Evolutionary conservation across 352 stramenopile genomes (phyloP).

Genomic region (Pythium volutum): DNA sequence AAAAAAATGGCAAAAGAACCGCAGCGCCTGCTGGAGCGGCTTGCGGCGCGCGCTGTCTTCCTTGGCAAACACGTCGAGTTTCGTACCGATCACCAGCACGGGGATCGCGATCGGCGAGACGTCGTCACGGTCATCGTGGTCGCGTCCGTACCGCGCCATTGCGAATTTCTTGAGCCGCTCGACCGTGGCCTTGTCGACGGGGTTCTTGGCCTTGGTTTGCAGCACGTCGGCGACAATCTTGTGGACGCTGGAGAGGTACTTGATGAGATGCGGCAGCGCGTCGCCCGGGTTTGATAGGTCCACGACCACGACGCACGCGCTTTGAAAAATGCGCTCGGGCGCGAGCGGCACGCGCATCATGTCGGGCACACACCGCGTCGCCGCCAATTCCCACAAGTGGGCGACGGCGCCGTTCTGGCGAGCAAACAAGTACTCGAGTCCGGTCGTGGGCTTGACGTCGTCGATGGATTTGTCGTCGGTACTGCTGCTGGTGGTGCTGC

Average conservation of each 20-base stretch:
- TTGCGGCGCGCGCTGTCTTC: slow-evolving; percentile 87
- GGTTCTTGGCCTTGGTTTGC: slow-evolving; percentile 64
- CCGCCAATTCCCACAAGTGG: slow-evolving; percentile 92
- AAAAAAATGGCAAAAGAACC: slow-evolving; percentile 85
- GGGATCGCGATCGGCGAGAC: slow-evolving; percentile 73
- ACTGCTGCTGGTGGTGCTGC: slow-evolving; percentile 1
- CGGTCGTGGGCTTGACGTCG: slow-evolving; percentile 89
- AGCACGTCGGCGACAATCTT: slow-evolving; percentile 51
- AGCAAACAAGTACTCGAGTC: slow-evolving; percentile 90
- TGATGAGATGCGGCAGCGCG: slow-evolving; percentile 69
- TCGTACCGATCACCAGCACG: slow-evolving; percentile 85
- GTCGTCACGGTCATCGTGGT: slow-evolving; percentile 72
- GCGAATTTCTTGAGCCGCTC: slow-evolving; percentile 51
- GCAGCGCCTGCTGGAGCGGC: slow-evolving; percentile 75
- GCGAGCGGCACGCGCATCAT: slow-evolving; percentile 85
- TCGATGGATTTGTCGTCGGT: slow-evolving; percentile 46
- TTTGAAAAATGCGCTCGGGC: slow-evolving; percentile 69
- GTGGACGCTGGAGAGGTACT: slow-evolving; percentile 71
- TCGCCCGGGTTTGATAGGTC: slow-evolving; percentile 82
- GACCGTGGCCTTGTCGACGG: slow-evolving; percentile 54
- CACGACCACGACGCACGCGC: slow-evolving; percentile 75
- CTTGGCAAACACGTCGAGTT: slow-evolving; percentile 87
- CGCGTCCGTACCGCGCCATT: slow-evolving; percentile 45
- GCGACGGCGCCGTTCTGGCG: slow-evolving; percentile 74
- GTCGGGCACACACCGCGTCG: slow-evolving; percentile 69